Base-by-base conservation (phyloP, 768 basidiomycete genomes). In the Russula ochroleuca region DNA sequence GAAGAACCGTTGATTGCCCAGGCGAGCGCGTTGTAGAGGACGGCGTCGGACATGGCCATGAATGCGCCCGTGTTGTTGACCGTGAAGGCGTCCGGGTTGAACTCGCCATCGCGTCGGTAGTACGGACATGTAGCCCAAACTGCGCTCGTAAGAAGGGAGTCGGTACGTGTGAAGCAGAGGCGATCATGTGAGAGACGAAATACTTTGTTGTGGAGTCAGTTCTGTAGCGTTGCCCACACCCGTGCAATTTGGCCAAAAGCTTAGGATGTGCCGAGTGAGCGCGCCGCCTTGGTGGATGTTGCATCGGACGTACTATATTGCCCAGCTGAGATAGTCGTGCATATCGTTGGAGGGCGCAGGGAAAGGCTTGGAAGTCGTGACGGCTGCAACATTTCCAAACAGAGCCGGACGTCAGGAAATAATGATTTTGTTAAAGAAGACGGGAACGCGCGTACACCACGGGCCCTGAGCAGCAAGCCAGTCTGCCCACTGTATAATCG, bases 21-120 rank as follows among this genome's bases (percentile, higher is more conserved):
- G 6, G 75, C 70, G 15, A 76, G 55, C n/a, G 75, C 43, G 62
- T 74, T 74, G 69, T 71, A 73, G 40, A 74, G 69, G 25, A 74
- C 69, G 13, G 74, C 71, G 43, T 75, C 70, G 31, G 74, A 55
- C 56, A 76, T 47, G 50, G 68, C 69, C 28, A 61, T 52, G 65
- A 75, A 70, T 19, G 69, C 67, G 21, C 70, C 70, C 11, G 67
- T 70, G 60, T 73, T 68, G 61, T 75, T 69, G 21, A 75, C 66
- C 13, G 64, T 57, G 14, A 69, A 67, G 11, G 68, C 62, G 51
- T 75, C 76, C 25, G 75, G 75, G 59, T 73, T 72, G 61, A 73
- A 72, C 51, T 69, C 35, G 25, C 75, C 75, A 57, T 76, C 75
- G n/a, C 67, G 69, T 43, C 58, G 55, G 37, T 62, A 53, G 61